Conservation (phyloP, 768 basidiomycete genomes). For the Nidularia sp. region DNA sequence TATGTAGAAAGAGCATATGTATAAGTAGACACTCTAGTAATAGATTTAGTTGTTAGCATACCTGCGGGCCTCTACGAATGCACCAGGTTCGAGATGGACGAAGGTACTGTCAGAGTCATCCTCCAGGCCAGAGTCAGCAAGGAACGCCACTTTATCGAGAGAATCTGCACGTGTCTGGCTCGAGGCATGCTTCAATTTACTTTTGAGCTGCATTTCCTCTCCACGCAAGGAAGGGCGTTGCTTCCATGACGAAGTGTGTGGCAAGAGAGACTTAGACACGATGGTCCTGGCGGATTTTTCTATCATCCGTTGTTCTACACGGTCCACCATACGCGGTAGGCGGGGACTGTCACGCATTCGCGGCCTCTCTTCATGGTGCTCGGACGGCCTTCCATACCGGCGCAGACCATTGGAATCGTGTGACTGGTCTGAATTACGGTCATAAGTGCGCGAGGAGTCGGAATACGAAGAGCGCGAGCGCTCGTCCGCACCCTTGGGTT, state of each 20-base stretch:
- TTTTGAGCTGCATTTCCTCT: constrained; percentile 30
- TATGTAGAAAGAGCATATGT: constrained; percentile 9
- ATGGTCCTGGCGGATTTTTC: too few species aligned
- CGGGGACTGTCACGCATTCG: too few species aligned
- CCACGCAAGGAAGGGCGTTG: constrained; percentile 29
- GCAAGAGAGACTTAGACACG: too few species aligned
- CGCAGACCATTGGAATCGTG: too few species aligned
- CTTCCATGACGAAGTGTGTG: too few species aligned
- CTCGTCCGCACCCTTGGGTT: too few species aligned
- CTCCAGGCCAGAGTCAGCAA: background rate
- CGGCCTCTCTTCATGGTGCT: too few species aligned
- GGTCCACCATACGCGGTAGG: background rate
- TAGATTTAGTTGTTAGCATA: constrained; percentile 13
- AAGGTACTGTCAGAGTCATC: too few species aligned
- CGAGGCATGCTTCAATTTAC: constrained; percentile 6
- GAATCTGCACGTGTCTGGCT: background rate
- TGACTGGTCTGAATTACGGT: too few species aligned
- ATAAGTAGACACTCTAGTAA: constrained; percentile 8
- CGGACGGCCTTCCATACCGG: too few species aligned
- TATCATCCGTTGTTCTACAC: background rate
- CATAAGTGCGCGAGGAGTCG: too few species aligned
- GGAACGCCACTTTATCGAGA: background rate
- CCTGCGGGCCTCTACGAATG: constrained; percentile 54
- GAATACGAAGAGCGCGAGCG: too few species aligned
- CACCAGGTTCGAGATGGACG: constrained; percentile 27